Percentiles rank a stretch among this genome's conserved stretches.
These are phyloP conservation scores for Endocladia muricata DNA, from an alignment of 31 red algal species.

Conservation along the genomic window DNA sequence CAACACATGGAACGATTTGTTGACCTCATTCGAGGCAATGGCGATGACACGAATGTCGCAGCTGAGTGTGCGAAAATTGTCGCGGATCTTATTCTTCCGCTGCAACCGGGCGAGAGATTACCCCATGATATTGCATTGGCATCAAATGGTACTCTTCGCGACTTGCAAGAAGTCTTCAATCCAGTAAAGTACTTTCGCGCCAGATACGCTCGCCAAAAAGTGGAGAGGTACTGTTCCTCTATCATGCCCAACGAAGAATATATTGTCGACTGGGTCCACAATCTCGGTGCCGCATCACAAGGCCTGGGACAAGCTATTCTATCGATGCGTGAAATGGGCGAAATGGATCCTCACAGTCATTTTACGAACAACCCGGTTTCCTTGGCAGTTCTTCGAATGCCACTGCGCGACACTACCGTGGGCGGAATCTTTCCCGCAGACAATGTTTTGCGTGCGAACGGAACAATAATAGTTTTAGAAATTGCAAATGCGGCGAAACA, in stretches of 20 bases:
- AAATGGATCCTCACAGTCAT: neutral
- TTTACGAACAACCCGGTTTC: conserved; percentile 19
- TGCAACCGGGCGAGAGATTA: conserved; percentile 6
- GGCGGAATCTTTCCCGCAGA: conserved; percentile 33
- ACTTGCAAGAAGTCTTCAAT: neutral
- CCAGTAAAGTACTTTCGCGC: conserved; percentile 21
- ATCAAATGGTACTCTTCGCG: neutral
- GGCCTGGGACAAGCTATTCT: conserved; percentile 7
- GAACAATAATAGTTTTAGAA: conserved; percentile 5
- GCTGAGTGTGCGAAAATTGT: conserved; percentile 13
- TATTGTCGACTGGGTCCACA: conserved; percentile 19
- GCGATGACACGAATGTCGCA: neutral
- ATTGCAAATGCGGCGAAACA: neutral
- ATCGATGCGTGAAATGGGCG: conserved; percentile 2
- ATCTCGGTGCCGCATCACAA: conserved; percentile 21
- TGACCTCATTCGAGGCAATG: conserved; percentile 8
- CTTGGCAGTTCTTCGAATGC: neutral
- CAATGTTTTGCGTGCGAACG: neutral
- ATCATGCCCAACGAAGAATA: conserved; percentile 3
- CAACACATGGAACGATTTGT: conserved; percentile 15
- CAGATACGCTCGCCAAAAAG: neutral
- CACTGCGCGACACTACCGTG: conserved; percentile 18
- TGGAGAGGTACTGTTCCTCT: neutral
- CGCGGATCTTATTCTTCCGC: conserved; percentile 14
- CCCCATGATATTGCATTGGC: conserved; percentile 14